Evolutionary conservation across 768 basidiomycete species (phyloP), one percentile per base, ranked within the genome.

Genomic region (Boletus rubropictus): DNA sequence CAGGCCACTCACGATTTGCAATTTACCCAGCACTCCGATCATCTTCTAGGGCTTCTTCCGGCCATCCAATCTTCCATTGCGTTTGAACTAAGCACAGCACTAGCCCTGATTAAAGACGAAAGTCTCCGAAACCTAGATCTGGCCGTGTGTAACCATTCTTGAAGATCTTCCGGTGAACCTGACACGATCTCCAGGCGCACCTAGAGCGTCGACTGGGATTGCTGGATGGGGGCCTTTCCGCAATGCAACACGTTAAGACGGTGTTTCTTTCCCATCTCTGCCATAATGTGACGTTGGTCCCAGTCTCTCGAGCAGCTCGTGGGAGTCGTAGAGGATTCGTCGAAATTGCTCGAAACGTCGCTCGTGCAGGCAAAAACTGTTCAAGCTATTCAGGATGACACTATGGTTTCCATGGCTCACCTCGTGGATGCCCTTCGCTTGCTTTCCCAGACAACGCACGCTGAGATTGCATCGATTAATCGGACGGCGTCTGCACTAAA

Each of bases 391-490:
- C 79, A 80, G 46, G 54, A 50, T 24, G 64, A 71, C 20, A 64
- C 70, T 5, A 53, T 66, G 7, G 46, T 55, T 28, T 68, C 73
- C 18, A 71, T 72, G 38, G 44, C 53, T 14, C 55, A 56, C 9
- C 68, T 81, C 8, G 61, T 57, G 9, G 55, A 63, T 18, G 60
- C 66, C 0, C 53, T 81, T 21, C 51, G 64, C 7, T 60, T 65
- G 10, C 59, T 80, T 18, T 68, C 72, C 1, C 54, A 58, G 27
- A 68, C 65, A 9, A 68, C 76, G 3, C 70, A 67, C 18, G 47
- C 53, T 14, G 77, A 78, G 51, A 60, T 82, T 31, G 64, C 70
- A 44, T 70, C 68, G 47, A 72, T 82, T 44, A 78, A 75, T 39
- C 67, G 59, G 17, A 75, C 80, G 18, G 68, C 73, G 3, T 53